phyloP scores from a whole-genome alignment of 495 filamentous ascomycete genomes.

The Aspergillus steynii region DNA sequence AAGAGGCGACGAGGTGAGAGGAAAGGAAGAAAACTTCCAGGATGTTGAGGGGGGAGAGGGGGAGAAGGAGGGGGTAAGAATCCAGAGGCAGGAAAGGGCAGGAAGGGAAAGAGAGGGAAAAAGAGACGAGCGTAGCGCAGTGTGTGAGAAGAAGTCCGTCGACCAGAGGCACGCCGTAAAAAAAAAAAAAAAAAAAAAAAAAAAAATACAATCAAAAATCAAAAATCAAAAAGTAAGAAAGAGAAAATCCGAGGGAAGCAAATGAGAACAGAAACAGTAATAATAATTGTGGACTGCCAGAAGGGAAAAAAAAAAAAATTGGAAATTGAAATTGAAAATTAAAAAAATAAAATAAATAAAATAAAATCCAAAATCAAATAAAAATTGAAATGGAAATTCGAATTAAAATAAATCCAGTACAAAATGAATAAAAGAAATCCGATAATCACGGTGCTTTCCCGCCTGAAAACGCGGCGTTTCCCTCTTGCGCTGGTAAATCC shows the following conservation, averaged over 20 bases:
- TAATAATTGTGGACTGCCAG: constrained; percentile 23
- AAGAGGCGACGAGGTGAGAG: constrained; percentile 24
- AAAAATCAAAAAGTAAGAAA: constrained; percentile 14
- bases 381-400: constrained; percentile 14
- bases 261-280: constrained; percentile 9
- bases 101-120: constrained; percentile 20
- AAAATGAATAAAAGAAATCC: constrained; percentile 1
- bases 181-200: constrained; percentile 21
- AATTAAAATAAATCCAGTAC: constrained; percentile 17
- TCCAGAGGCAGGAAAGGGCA: constrained; percentile 15
- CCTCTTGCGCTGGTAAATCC: background rate
- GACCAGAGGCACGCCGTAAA: constrained; percentile 7
- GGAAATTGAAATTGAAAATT: constrained; percentile 4
- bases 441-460: background rate
- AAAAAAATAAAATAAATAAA: constrained; percentile 10
- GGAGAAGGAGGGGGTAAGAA: constrained; percentile 25
- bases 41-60: constrained; percentile 8
- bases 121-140: constrained; percentile 11
- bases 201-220: constrained; percentile 10
- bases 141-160: constrained; percentile 7
- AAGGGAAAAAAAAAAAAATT: constrained; percentile 6
- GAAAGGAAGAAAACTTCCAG: constrained; percentile 13
- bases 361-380: constrained; percentile 1
- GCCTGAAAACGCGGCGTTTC: background rate
- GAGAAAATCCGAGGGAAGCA: constrained; percentile 19